phyloP scores from a whole-genome alignment of 2,329 filamentous ascomycete genomes.

The Shiraia sp. region DNA sequence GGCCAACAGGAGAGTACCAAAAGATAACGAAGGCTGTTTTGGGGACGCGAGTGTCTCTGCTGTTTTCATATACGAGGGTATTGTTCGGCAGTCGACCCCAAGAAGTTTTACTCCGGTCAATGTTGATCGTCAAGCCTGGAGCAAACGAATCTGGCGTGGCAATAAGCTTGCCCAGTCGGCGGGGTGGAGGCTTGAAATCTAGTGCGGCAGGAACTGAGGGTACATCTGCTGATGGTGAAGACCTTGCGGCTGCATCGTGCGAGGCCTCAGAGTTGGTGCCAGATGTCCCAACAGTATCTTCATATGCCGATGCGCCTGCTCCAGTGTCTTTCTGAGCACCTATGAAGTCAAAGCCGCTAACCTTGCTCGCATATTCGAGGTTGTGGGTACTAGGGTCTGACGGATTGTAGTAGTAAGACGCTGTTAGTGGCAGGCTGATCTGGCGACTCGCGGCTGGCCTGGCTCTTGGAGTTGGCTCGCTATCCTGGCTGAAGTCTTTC shows the following conservation, averaged over 20 bases:
- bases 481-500: slow-evolving; percentile 34
- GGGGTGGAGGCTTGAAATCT: slow-evolving; percentile 45
- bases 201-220: slow-evolving; percentile 26
- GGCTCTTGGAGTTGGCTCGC: slow-evolving; percentile 45
- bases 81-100: slow-evolving; percentile 77
- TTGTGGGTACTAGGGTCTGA: slow-evolving; percentile 51
- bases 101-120: slow-evolving; percentile 69
- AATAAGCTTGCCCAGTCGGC: slow-evolving; percentile 66
- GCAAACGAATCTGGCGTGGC: slow-evolving; percentile 69
- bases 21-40: slow-evolving; percentile 80
- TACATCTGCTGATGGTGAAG: slow-evolving; percentile 23
- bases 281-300: slow-evolving; percentile 35
- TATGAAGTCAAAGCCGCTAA: slow-evolving; percentile 51
- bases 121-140: slow-evolving; percentile 61
- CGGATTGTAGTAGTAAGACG: slow-evolving; percentile 52
- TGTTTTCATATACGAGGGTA: slow-evolving; percentile 67
- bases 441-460: slow-evolving; percentile 45
- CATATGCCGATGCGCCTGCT: slow-evolving; percentile 25
- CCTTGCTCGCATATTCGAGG: slow-evolving; percentile 50
- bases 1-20: slow-evolving; percentile 63
- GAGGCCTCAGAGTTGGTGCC: slow-evolving; percentile 18
- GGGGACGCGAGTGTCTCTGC: slow-evolving; percentile 71
- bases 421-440: slow-evolving; percentile 49
- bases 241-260: slow-evolving; percentile 11
- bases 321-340: slow-evolving; percentile 20